Percentiles rank a stretch among this genome's conserved stretches.
Evolutionary conservation across 176 grass and related monocot species (phyloP).

Genomic region (Zizania latifolia): DNA sequence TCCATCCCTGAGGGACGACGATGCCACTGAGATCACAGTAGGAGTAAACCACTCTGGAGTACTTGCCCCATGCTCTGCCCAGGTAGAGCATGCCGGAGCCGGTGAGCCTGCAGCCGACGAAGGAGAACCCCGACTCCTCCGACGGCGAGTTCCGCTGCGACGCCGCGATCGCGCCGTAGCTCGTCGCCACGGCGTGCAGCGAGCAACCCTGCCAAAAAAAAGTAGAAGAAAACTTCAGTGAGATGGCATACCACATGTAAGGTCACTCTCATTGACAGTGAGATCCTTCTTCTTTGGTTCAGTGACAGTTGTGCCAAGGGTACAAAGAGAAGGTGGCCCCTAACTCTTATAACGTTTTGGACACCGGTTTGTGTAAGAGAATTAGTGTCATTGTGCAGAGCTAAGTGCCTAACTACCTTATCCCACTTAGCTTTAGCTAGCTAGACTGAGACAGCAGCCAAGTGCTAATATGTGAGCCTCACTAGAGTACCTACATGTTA

Average conservation of each 20-base stretch:
- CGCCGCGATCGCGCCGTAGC: slow-evolving; percentile 87
- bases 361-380: slow-evolving; percentile 26
- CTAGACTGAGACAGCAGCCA: slow-evolving; percentile 2
- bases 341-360: not conserved
- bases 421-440: slow-evolving; percentile 12
- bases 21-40: slow-evolving; percentile 72
- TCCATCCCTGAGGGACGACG: slow-evolving; percentile 80
- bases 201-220: slow-evolving; percentile 38
- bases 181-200: slow-evolving; percentile 62
- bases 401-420: slow-evolving; percentile 21
- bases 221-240: not conserved
- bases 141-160: slow-evolving; percentile 76
- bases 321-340: slow-evolving; percentile 8
- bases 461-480: slow-evolving; percentile 14
- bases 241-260: not conserved
- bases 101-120: slow-evolving; percentile 63
- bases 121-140: slow-evolving; percentile 81
- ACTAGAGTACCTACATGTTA: not conserved
- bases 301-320: not conserved
- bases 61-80: slow-evolving; percentile 82
- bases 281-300: not conserved
- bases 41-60: slow-evolving; percentile 72
- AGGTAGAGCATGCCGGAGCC: slow-evolving; percentile 82
- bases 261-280: not conserved
- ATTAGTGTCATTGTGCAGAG: slow-evolving; percentile 10